Conservation (phyloP, 2,329 filamentous ascomycete genomes). For the Diaporthe sp. region DNA sequence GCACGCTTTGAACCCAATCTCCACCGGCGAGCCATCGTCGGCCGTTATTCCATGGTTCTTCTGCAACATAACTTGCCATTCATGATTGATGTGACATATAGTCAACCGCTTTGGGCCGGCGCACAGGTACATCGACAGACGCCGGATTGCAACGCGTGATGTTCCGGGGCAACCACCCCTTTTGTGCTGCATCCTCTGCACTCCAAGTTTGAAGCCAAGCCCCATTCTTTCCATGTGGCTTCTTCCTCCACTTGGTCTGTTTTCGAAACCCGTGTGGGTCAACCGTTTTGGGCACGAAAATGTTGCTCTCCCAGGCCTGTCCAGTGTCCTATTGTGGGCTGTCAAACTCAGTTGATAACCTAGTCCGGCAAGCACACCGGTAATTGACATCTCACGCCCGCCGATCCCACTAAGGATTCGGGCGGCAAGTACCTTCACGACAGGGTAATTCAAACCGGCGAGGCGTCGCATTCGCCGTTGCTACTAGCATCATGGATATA, state of each 20-base stretch:
- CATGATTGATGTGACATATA: constrained; percentile 4
- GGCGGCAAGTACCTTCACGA: background rate
- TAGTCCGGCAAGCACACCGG: background rate
- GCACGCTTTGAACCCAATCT: constrained; percentile 2
- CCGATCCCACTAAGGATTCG: constrained; percentile 1
- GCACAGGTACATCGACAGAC: constrained; percentile 18
- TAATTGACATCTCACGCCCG: background rate
- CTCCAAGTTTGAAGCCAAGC: background rate
- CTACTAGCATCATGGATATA: background rate
- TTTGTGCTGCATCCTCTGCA: constrained; percentile 5
- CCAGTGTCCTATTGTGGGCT: background rate
- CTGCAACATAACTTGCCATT: background rate
- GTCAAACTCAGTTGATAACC: background rate
- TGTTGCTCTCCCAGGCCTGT: background rate
- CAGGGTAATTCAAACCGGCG: background rate
- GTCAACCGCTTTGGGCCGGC: background rate
- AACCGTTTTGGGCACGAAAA: background rate
- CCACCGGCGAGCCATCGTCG: background rate
- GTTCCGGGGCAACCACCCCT: background rate
- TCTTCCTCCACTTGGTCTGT: constrained; percentile 13
- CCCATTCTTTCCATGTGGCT: constrained; percentile 14
- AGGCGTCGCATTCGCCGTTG: background rate
- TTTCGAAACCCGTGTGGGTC: constrained; percentile 12
- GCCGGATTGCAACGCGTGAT: constrained; percentile 21
- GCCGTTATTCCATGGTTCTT: background rate